Base-by-base conservation (phyloP, 176 grass and related monocot species). In the Aegilops tauschii region DNA sequence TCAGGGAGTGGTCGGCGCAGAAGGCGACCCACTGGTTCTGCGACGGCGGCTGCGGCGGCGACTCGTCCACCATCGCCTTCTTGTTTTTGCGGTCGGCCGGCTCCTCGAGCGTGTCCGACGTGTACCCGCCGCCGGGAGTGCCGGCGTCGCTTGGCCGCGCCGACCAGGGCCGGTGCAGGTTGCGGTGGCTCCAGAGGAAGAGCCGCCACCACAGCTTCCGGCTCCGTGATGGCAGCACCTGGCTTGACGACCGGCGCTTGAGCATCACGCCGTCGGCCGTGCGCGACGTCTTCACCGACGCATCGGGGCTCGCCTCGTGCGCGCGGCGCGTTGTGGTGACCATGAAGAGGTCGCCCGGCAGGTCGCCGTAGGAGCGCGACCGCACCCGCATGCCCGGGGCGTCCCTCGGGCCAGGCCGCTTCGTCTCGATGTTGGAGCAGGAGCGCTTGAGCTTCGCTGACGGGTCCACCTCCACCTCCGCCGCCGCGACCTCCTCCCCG, bases 161-260 rank as follows among this genome's bases (percentile, higher is more conserved):
- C 72, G 84, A 50, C 30, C 31, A 7, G 44, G 88, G 82, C 31
- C 61, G 68, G 35, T 99, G 94, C 47, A 96, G 88, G 84, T 99
- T 99, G 31, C 97, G 95, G 87, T 99, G 97, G 88, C 97, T 99
- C 97, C 97, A 99, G 11, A 99, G 76, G 85, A 99, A 99, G 54
- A 99, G 94, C 80, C 85, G 89, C 97, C 94, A 99, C 97, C 97
- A 99, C 17, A 99, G 89, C 94, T 96, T 99, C 37, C 97, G 70
- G 87, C 97, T 99, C 65, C 97, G 85, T 21, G 97, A 99, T 4
- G 97, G 97, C 35, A 99, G 90, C 56, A 99, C 97, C 82, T 99
- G 97, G 92, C 97, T 99, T 16, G 97, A 99, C 74, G 93, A 96
- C 67, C 94, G 92, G 90, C 93, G 89, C 88, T 96, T 96, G 12